Conservation (phyloP, 2,329 filamentous ascomycete species). For the Tolypocladium cylindrosporum region DNA sequence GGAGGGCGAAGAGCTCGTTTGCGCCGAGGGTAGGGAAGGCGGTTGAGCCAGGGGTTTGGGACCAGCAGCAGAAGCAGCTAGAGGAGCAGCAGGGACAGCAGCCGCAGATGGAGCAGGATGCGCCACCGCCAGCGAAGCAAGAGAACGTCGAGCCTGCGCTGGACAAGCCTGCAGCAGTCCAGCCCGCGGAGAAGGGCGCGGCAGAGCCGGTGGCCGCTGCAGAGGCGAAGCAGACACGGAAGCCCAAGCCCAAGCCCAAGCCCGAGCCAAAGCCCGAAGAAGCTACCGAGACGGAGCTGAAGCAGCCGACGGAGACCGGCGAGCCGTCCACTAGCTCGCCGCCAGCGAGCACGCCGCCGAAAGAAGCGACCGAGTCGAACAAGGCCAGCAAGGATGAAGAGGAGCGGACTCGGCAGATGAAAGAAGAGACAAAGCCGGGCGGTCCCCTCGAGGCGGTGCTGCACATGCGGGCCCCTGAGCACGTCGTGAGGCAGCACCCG, state of each 20-base stretch:
- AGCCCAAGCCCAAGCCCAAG: neutral
- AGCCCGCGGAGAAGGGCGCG: neutral
- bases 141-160: neutral
- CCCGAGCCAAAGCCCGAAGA: neutral
- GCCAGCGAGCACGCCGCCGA: neutral
- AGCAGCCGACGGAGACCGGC: neutral
- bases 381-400: constrained; percentile 3
- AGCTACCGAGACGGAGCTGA: neutral
- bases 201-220: neutral
- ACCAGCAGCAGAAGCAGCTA: constrained; percentile 6
- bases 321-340: neutral
- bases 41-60: constrained; percentile 39
- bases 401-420: constrained; percentile 17
- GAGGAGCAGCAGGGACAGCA: constrained; percentile 8
- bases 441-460: constrained; percentile 37
- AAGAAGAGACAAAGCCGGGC: constrained; percentile 17
- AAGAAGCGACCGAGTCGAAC: neutral
- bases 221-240: neutral
- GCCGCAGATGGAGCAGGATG: neutral
- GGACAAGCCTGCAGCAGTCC: neutral
- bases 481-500: constrained; percentile 40
- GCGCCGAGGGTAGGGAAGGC: constrained; percentile 50
- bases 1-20: constrained; percentile 35
- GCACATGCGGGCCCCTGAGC: constrained; percentile 33
- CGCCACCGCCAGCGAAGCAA: neutral